Percentiles rank a stretch among this genome's conserved stretches.
Conservation (phyloP, 1,284 basidiomycete genomes). For the Cutaneotrichosporon mucoides region DNA sequence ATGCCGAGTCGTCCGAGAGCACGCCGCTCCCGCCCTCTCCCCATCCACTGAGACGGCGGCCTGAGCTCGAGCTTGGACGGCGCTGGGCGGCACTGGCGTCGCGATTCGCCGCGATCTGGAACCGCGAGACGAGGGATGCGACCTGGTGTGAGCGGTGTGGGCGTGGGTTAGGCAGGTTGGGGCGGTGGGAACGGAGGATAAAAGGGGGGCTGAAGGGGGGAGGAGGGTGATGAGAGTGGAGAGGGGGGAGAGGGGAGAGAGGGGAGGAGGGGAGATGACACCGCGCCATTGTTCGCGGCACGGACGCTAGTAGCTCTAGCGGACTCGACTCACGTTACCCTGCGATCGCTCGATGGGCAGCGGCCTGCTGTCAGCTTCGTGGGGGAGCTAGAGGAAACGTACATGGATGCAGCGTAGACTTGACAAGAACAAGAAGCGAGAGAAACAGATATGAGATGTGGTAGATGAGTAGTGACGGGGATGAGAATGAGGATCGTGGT, state of each 20-base stretch:
- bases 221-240: neutral
- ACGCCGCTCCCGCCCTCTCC: neutral
- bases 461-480: neutral
- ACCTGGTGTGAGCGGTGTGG: constrained; percentile 11
- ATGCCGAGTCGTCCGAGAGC: neutral
- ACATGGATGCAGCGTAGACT: neutral
- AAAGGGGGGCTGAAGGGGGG: neutral
- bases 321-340: constrained; percentile 17
- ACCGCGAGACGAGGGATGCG: constrained; percentile 23
- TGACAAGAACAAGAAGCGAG: neutral
- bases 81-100: constrained; percentile 11
- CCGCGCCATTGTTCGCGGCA: neutral
- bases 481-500: too few species aligned
- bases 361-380: constrained; percentile 14
- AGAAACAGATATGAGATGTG: neutral
- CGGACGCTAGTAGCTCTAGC: neutral
- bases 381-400: neutral
- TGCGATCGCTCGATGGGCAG: constrained; percentile 23
- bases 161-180: neutral
- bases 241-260: neutral
- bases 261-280: neutral
- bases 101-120: constrained; percentile 23
- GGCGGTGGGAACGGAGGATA: neutral
- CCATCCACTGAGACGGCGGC: neutral
- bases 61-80: constrained; percentile 11